phyloP scores from a whole-genome alignment of 1,284 basidiomycete species.

The Tilletia horrida region DNA sequence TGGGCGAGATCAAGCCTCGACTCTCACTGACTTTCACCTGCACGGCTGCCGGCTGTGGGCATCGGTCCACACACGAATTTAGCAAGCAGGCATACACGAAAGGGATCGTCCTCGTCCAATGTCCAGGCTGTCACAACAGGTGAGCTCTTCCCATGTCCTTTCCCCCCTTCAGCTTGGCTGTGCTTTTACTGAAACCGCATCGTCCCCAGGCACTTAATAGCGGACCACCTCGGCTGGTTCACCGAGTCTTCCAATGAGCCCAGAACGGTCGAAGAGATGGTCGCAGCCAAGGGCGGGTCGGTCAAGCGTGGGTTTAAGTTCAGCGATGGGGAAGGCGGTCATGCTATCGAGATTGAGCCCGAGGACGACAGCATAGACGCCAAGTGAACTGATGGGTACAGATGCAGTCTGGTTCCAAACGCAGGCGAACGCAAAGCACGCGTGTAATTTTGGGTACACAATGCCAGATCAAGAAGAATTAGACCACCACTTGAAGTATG shows the following conservation, averaged over 20 bases:
- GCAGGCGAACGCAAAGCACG: too few relatives aligned
- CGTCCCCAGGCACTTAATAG: conserved; percentile 45
- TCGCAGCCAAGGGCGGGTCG: conserved; percentile 44
- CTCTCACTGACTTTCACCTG: conserved; percentile 51
- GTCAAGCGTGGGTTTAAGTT: conserved; percentile 39
- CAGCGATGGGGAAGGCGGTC: conserved; percentile 39
- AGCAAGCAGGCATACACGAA: conserved; percentile 75
- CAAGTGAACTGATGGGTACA: background rate
- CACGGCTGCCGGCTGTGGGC: conserved; percentile 63
- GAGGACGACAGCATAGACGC: background rate
- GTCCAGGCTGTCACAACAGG: conserved; percentile 85
- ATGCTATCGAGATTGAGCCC: conserved; percentile 46
- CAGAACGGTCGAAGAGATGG: conserved; percentile 51
- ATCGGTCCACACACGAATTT: conserved; percentile 84
- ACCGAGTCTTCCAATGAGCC: conserved; percentile 43
- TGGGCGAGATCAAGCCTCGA: conserved; percentile 33
- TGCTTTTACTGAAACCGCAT: too few relatives aligned
- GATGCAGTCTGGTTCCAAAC: too few relatives aligned
- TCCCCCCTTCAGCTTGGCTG: too few relatives aligned
- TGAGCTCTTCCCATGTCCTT: conserved; percentile 1
- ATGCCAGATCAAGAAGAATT: too few relatives aligned
- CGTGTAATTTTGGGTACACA: too few relatives aligned
- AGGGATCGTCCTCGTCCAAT: conserved; percentile 87
- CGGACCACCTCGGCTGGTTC: conserved; percentile 53
- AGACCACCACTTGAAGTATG: too few relatives aligned